These are phyloP conservation scores for Carpinus viminea DNA, from an alignment of 306 rosid species.

Conservation along the genomic window DNA sequence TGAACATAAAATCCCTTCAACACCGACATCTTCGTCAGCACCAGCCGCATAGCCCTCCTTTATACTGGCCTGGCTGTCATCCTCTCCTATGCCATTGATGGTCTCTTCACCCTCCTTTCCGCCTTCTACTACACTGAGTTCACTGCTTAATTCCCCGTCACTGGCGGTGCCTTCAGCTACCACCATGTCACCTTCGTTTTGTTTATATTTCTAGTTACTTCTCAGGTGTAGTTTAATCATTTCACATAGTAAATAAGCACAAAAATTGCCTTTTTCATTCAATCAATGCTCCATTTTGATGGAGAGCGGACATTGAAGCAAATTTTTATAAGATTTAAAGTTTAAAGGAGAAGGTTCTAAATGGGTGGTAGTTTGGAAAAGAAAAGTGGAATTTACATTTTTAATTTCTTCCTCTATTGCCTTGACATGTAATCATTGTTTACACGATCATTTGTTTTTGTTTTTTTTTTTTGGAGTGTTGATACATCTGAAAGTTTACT, in stretches of 20 bases:
- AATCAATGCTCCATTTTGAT: neutral
- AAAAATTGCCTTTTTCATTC: too few species aligned
- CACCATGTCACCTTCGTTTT: conserved; percentile 85
- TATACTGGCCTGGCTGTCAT: conserved; percentile 74
- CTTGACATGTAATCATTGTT: neutral
- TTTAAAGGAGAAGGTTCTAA: too few species aligned
- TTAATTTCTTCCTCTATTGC: neutral
- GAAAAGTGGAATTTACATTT: too few species aligned
- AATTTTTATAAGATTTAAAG: too few species aligned
- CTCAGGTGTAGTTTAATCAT: too few species aligned
- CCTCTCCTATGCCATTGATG: conserved; percentile 85
- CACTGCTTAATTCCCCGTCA: conserved; percentile 89
- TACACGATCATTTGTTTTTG: neutral
- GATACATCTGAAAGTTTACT: neutral
- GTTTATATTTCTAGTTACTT: neutral
- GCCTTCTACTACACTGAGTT: conserved; percentile 96
- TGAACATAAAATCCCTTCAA: conserved; percentile 38
- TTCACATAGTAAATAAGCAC: too few species aligned
- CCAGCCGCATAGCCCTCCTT: conserved; percentile 55
- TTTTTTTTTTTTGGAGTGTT: conserved; percentile 1
- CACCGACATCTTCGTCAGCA: conserved; percentile 82
- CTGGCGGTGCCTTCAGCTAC: conserved; percentile 93
- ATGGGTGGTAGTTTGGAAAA: too few species aligned
- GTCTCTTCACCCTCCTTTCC: conserved; percentile 86
- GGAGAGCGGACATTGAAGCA: too few species aligned